Base-by-base conservation (phyloP, 2,329 filamentous ascomycete genomes). In the Paecilomyces niveus region DNA sequence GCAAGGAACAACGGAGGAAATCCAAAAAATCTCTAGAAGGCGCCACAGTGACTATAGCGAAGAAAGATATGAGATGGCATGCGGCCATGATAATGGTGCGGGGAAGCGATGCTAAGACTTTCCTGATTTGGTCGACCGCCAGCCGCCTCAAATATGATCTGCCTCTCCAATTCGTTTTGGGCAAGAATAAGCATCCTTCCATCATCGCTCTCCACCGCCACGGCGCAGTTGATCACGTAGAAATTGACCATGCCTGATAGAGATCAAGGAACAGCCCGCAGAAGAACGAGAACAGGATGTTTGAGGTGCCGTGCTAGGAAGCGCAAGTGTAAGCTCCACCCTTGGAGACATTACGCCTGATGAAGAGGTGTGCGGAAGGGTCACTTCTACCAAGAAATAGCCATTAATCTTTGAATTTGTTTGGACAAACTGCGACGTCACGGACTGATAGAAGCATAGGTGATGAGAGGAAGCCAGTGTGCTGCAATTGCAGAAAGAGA, bases 391-490 rank as follows among this genome's bases (percentile, higher is more conserved):
- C 24, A 26, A 5, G 24, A 26, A 26, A 26, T 26, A 26, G 5
- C 24, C 24, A 26, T 26, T 5, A 26, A 26, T 26, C 24, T 26
- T 26, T 26, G 24, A 26, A 26, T 26, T 26, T 5, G 5, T 3
- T 26, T 26, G 3, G 24, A 26, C 5, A 26, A 5, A 3, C 24
- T 26, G 24, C 3, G 24, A 26, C 24, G 15, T 6, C 2, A 18
- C 4, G 18, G 5, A 3, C 35, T 45, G 35, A 45, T 45, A 7
- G 15, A 15, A 45, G 18, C 35, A 18, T 45, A 82, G 80, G 81
- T 59, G 80, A 83, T 59, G 81, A 83, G 67, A 68, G 68, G 13
- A 82, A 80, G 62, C 81, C 81, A 3, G 67, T 67, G 2, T 83
- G 81, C 51, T 75, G 74, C 51, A 78, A 80, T 61, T 83, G 81